Percentiles rank a stretch among this genome's conserved stretches.
Conservation (phyloP, 1,284 basidiomycete genomes). For the Trichosporon sp. region DNA sequence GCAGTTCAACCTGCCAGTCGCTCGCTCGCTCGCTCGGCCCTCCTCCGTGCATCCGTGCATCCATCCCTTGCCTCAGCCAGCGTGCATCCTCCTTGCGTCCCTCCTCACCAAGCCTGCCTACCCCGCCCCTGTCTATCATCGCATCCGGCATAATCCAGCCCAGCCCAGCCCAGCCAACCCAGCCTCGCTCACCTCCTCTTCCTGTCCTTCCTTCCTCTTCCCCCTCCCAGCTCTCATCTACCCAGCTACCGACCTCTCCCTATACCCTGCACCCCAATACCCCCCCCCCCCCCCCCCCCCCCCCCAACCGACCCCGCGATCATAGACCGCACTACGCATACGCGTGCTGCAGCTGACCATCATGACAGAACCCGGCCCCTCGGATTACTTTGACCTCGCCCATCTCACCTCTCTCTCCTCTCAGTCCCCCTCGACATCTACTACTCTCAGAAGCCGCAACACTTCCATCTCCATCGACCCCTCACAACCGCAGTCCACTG, state of each 20-base stretch:
- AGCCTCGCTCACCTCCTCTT: neutral
- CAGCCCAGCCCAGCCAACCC: neutral
- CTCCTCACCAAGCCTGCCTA: neutral
- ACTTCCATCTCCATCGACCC: neutral
- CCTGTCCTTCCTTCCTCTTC: neutral
- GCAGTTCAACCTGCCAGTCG: neutral
- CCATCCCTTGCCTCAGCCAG: too few species aligned
- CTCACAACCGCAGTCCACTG: conserved; percentile 3
- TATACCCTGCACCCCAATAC: neutral
- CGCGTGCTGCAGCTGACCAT: conserved; percentile 17
- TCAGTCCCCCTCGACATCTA: neutral
- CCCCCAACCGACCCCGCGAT: neutral
- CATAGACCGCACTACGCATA: conserved; percentile 1
- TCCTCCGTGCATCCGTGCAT: neutral
- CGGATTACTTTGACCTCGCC: conserved; percentile 10
- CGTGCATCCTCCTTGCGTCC: neutral
- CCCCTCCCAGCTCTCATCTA: neutral
- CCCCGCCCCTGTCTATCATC: neutral
- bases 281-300: neutral
- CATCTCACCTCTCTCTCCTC: neutral
- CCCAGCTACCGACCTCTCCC: neutral
- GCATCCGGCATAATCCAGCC: neutral
- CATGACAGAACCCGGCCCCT: neutral
- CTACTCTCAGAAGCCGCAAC: neutral
- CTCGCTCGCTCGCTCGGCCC: conserved; percentile 6